Conservation (phyloP, 2,329 filamentous ascomycete genomes). For the Leptographium radiaticola region DNA sequence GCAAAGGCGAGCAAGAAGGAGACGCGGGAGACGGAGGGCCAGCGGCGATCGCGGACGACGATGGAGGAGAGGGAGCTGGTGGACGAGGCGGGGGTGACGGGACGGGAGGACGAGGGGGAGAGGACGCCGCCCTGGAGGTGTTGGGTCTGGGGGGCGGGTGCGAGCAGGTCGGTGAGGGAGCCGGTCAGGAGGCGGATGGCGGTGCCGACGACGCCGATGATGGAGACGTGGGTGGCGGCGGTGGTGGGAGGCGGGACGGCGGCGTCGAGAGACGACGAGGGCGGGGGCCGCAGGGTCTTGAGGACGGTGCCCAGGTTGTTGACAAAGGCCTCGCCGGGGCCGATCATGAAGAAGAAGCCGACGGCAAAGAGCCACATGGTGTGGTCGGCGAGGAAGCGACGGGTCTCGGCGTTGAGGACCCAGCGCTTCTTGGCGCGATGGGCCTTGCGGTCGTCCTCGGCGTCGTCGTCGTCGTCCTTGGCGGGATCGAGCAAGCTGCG, state of each 20-base stretch:
- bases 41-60: constrained; percentile 8
- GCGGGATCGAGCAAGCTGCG: constrained; percentile 9
- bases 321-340: constrained; percentile 93
- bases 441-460: constrained; percentile 22
- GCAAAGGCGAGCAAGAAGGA: constrained; percentile 67
- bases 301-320: constrained; percentile 95
- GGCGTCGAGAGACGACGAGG: background rate
- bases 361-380: constrained; percentile 94
- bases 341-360: constrained; percentile 86
- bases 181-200: constrained; percentile 82
- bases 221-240: constrained; percentile 79
- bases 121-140: constrained; percentile 29
- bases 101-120: constrained; percentile 21
- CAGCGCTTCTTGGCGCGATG: constrained; percentile 64
- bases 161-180: constrained; percentile 76
- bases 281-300: constrained; percentile 60
- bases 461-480: constrained; percentile 8
- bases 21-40: constrained; percentile 60
- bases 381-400: constrained; percentile 68
- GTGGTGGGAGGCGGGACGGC: constrained; percentile 33
- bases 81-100: background rate
- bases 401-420: constrained; percentile 84
- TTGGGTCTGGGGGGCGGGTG: constrained; percentile 50
- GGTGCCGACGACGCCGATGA: constrained; percentile 82
- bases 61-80: background rate